phyloP scores from a whole-genome alignment of 345 rosid genomes.

The Hypericum androsaemum region DNA sequence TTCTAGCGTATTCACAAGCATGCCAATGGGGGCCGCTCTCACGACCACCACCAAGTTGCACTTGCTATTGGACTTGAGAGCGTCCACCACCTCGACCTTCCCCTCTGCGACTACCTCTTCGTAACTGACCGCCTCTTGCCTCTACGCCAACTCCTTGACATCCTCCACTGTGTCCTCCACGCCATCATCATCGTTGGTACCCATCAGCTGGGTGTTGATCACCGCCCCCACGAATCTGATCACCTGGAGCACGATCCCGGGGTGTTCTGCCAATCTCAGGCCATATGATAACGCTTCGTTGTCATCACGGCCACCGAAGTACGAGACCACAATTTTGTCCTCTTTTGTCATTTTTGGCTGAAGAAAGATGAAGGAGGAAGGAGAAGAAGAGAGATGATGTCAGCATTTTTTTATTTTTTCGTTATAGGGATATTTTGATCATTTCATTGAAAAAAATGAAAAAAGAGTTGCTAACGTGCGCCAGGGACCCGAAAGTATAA shows the following conservation, averaged over 20 bases:
- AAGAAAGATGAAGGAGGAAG: no score
- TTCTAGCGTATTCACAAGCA: conserved; percentile 14
- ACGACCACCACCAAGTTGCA: conserved; percentile 20
- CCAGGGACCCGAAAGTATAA: no score
- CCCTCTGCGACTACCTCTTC: conserved; percentile 13
- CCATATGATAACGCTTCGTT: conserved; percentile 21
- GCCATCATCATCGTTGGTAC: background rate
- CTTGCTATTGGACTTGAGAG: conserved; percentile 7
- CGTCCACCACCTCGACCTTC: conserved; percentile 6
- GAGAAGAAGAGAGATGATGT: no score
- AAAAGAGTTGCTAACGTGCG: no score
- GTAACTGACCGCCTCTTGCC: conserved; percentile 11
- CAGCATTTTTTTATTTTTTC: no score
- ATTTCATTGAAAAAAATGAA: no score
- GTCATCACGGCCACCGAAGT: conserved; percentile 29
- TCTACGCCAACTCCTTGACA: conserved; percentile 3
- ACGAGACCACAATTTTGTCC: conserved; percentile 17
- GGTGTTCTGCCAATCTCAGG: conserved; percentile 19
- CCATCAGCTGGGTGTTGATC: background rate
- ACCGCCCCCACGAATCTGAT: conserved; percentile 7
- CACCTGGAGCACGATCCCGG: conserved; percentile 3
- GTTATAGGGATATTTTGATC: no score
- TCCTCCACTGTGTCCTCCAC: conserved; percentile 9
- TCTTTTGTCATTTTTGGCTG: no score
- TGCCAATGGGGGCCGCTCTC: conserved; percentile 1